Evolutionary conservation across 2,329 filamentous ascomycete species (phyloP).

Genomic region (Alternaria dauci): DNA sequence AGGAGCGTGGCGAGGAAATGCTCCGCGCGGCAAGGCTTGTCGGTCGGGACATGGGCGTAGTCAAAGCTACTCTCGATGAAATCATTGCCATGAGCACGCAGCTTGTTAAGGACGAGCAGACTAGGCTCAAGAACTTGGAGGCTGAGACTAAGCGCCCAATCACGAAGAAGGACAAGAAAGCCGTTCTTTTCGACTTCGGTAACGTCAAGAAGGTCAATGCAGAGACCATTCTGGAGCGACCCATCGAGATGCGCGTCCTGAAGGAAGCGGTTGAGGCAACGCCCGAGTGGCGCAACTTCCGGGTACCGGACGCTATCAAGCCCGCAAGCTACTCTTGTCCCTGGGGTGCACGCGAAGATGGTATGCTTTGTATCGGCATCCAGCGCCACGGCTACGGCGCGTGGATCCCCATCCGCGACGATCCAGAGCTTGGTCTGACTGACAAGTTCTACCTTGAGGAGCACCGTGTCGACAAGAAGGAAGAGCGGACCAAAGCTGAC

Average conservation of each 20-base stretch:
- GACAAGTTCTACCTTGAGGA: slow-evolving; percentile 98
- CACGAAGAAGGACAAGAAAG: slow-evolving; percentile 98
- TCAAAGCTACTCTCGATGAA: slow-evolving; percentile 78
- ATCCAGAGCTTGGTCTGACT: slow-evolving; percentile 80
- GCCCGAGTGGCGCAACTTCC: slow-evolving; percentile 79
- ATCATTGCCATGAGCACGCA: slow-evolving; percentile 75
- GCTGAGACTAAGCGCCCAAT: slow-evolving; percentile 77
- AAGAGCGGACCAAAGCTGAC: slow-evolving; percentile 81
- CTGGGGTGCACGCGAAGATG: slow-evolving; percentile 94
- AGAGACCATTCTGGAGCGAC: slow-evolving; percentile 91
- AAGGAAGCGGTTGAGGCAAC: slow-evolving; percentile 72
- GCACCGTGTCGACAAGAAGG: slow-evolving; percentile 97
- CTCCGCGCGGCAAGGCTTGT: slow-evolving; percentile 84
- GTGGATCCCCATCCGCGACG: slow-evolving; percentile 93
- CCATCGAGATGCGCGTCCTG: slow-evolving; percentile 85
- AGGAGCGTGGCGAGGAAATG: slow-evolving; percentile 87
- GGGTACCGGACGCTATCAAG: slow-evolving; percentile 90
- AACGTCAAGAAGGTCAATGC: slow-evolving; percentile 96
- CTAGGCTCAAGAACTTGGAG: slow-evolving; percentile 70
- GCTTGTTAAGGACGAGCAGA: slow-evolving; percentile 77
- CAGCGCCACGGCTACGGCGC: slow-evolving; percentile 93
- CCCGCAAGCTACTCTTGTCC: slow-evolving; percentile 88
- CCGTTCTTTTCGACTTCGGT: slow-evolving; percentile 91
- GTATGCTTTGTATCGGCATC: slow-evolving; percentile 95
- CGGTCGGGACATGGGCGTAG: slow-evolving; percentile 81